Base-by-base conservation (phyloP, 1,139 yeast species). In the Nakaseomyces kungkrabaensis region DNA sequence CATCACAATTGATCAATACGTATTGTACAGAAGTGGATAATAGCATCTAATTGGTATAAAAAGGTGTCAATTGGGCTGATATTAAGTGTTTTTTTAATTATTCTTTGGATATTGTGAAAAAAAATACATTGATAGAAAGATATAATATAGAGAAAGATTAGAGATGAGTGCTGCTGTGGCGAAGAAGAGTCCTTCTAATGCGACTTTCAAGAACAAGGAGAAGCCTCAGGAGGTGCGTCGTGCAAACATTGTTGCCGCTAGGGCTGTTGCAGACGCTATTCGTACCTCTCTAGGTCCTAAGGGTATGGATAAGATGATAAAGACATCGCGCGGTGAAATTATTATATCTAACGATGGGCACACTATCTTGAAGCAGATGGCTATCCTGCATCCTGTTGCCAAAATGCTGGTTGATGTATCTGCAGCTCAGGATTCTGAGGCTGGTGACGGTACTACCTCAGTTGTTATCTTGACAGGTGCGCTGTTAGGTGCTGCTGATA, bases 301-400 rank as follows among this genome's bases (percentile, higher is more conserved):
- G 68, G 98, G 99, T 54, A 92, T 92, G 98, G 99, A 92, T 69
- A 94, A 94, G 74, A 92, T 92, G 98, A 87, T 87, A 72, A 89
- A 87, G 70, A 89, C 97, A 33, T 85, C 90, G 50, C 78, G 78
- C 48, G 97, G 97, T 38, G 92, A 92, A 64, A 86, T 92, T 59
- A 85, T 92, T 63, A 90, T 94, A 59, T 89, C 97, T 55, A 94
- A 92, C 68, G 99, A 92, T 70, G 99, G 99, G 42, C 97, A 95
- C 66, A 89, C 97, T 17, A 94, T 94, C 61, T 74, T 94, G 60
- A 85, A 88, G 64, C 97, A 94, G 66, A 92, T 94, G 94, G 97
- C 97, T 8, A 95, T 94, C 43, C 76, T 94, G 61, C 98, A 89
- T 67, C 98, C 99, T 2, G 99, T 97, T 1, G 98, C 98, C 3